A percentile compares a stretch with the other conserved stretches of the same genome.
These are phyloP conservation scores for Phytophthora uliginosa DNA, from an alignment of 352 stramenopile genomes.

Conservation along the genomic window DNA sequence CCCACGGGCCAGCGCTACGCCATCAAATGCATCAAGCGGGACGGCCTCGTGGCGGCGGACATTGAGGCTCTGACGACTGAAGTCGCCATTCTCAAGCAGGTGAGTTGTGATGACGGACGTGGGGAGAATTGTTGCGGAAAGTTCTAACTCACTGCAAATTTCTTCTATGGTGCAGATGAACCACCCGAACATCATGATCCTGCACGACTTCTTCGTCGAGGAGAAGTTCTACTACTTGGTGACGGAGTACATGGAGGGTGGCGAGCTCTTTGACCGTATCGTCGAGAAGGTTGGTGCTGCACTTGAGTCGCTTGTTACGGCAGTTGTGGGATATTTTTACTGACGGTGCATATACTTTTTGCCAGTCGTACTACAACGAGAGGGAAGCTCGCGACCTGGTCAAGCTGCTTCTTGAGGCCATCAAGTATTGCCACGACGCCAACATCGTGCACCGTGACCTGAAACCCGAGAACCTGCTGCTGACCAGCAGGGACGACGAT, in stretches of 20 bases:
- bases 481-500: slow-evolving; percentile 86
- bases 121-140: not conserved
- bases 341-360: slow-evolving; percentile 13
- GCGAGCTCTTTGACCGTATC: slow-evolving; percentile 90
- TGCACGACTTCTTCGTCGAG: slow-evolving; percentile 96
- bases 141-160: slow-evolving; percentile 13
- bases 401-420: slow-evolving; percentile 87
- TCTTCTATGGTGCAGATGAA: slow-evolving; percentile 69
- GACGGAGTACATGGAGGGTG: slow-evolving; percentile 97
- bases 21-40: slow-evolving; percentile 95
- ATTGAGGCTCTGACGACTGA: slow-evolving; percentile 90
- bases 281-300: slow-evolving; percentile 77
- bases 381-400: slow-evolving; percentile 88
- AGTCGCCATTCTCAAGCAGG: slow-evolving; percentile 89
- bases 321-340: slow-evolving; percentile 16
- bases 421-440: slow-evolving; percentile 91
- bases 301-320: not conserved
- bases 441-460: slow-evolving; percentile 89
- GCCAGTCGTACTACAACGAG: slow-evolving; percentile 91
- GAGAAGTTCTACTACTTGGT: slow-evolving; percentile 98
- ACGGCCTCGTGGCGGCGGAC: slow-evolving; percentile 86
- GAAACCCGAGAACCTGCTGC: slow-evolving; percentile 87
- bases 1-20: slow-evolving; percentile 87
- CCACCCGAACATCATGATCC: slow-evolving; percentile 94
- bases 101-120: slow-evolving; percentile 8